phyloP scores from a whole-genome alignment of 192 early-diverging fungal genomes.

The Dissophora ornata region DNA sequence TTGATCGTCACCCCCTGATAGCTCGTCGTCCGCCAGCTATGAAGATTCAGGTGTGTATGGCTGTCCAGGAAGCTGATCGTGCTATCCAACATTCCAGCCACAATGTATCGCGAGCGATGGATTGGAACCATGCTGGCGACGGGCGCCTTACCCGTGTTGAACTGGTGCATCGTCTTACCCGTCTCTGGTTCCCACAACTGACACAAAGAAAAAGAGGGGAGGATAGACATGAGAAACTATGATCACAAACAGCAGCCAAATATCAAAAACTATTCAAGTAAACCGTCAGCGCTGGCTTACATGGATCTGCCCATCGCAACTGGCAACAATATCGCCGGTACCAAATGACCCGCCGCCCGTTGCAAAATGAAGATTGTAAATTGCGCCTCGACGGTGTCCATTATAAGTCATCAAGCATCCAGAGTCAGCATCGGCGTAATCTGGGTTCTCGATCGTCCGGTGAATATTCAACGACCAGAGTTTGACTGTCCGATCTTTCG shows the following conservation, averaged over 20 bases:
- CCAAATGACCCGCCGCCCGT: constrained; percentile 57
- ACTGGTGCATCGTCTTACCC: constrained; percentile 60
- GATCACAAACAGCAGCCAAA: too few species aligned
- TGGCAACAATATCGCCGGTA: constrained; percentile 61
- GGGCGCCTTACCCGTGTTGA: constrained; percentile 57
- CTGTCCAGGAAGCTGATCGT: constrained; percentile 58
- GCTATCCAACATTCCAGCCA: constrained; percentile 61
- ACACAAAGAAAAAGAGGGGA: neutral
- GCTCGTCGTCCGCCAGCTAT: constrained; percentile 34
- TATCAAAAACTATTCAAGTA: neutral
- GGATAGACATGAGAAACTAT: neutral
- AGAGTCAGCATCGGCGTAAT: constrained; percentile 59
- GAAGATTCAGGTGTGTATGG: constrained; percentile 34
- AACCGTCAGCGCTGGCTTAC: constrained; percentile 50
- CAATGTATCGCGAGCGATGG: constrained; percentile 59
- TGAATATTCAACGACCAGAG: constrained; percentile 72
- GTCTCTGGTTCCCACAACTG: constrained; percentile 71
- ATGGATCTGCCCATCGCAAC: constrained; percentile 70
- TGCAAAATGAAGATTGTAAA: constrained; percentile 65
- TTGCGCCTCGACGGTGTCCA: constrained; percentile 60
- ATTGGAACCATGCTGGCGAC: constrained; percentile 63
- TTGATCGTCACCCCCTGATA: constrained; percentile 48
- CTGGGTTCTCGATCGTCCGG: constrained; percentile 65
- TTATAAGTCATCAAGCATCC: constrained; percentile 65
- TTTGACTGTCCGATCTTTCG: constrained; percentile 69